phyloP scores from a whole-genome alignment of 176 grass and related monocot genomes.

The Paspalum vaginatum region DNA sequence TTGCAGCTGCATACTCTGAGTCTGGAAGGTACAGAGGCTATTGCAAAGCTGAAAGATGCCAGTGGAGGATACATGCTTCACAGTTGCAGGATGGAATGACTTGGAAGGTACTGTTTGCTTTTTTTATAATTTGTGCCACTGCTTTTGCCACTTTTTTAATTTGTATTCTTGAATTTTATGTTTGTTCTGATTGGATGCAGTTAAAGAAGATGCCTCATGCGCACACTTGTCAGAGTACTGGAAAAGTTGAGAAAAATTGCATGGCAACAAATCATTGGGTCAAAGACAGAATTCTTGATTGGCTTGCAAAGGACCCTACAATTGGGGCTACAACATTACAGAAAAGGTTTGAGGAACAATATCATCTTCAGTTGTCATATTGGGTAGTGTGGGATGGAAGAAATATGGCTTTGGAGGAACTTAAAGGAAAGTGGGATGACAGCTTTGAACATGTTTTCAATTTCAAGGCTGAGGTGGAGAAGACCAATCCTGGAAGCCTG shows the following conservation, averaged over 20 bases:
- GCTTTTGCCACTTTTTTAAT: neutral
- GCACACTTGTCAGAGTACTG: neutral
- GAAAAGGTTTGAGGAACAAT: neutral
- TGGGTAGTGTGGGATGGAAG: neutral
- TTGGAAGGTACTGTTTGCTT: neutral
- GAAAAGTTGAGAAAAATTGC: neutral
- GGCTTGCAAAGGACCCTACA: neutral
- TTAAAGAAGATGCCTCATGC: neutral
- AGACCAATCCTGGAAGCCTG: neutral
- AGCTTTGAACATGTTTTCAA: neutral
- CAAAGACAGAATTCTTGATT: neutral
- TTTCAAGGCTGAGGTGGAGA: slow-evolving; percentile 5
- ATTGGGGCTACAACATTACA: neutral
- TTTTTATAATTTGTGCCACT: neutral
- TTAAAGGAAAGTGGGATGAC: neutral
- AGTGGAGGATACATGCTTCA: slow-evolving; percentile 15
- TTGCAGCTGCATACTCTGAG: neutral
- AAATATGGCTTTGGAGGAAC: neutral
- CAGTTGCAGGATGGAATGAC: neutral
- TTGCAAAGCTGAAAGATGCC: slow-evolving; percentile 5
- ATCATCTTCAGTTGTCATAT: neutral
- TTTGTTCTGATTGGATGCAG: neutral
- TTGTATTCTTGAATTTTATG: neutral
- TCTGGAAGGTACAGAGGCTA: neutral
- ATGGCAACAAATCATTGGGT: neutral